Evolutionary conservation across 768 basidiomycete species (phyloP).

Genomic region (Hypholoma fasciculare): DNA sequence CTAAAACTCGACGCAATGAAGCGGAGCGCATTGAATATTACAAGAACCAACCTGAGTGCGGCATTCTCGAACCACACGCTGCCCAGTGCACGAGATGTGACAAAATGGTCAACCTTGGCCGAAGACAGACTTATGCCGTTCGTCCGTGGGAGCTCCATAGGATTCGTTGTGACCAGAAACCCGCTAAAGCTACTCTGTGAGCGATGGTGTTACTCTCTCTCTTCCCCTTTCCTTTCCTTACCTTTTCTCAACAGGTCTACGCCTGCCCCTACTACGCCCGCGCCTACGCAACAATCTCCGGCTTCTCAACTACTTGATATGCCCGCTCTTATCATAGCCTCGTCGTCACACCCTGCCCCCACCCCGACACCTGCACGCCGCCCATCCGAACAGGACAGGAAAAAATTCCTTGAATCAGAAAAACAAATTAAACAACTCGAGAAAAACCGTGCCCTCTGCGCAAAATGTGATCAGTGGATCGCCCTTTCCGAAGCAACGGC

Average conservation of each 20-base stretch:
- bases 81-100: slow-evolving; percentile 62
- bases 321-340: slow-evolving; percentile 6
- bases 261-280: neutral
- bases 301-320: slow-evolving; percentile 7
- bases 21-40: slow-evolving; percentile 64
- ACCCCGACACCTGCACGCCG: slow-evolving; percentile 26
- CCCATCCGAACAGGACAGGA: slow-evolving; percentile 42
- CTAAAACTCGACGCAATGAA: slow-evolving; percentile 55
- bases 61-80: slow-evolving; percentile 53
- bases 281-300: neutral
- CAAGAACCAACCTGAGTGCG: slow-evolving; percentile 60
- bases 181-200: slow-evolving; percentile 22
- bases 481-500: slow-evolving; percentile 39
- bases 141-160: slow-evolving; percentile 65
- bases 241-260: slow-evolving; percentile 24
- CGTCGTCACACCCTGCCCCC: slow-evolving; percentile 17
- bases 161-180: slow-evolving; percentile 48
- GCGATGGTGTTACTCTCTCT: neutral
- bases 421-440: slow-evolving; percentile 49
- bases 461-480: slow-evolving; percentile 65
- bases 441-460: slow-evolving; percentile 55
- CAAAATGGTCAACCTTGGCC: slow-evolving; percentile 55
- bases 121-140: slow-evolving; percentile 55
- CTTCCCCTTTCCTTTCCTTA: neutral
- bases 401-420: slow-evolving; percentile 54